Evolutionary conservation across 208 protist genomes (phyloP), one percentile per base, ranked within the genome.

Genomic region (Trypanosoma scelopori): DNA sequence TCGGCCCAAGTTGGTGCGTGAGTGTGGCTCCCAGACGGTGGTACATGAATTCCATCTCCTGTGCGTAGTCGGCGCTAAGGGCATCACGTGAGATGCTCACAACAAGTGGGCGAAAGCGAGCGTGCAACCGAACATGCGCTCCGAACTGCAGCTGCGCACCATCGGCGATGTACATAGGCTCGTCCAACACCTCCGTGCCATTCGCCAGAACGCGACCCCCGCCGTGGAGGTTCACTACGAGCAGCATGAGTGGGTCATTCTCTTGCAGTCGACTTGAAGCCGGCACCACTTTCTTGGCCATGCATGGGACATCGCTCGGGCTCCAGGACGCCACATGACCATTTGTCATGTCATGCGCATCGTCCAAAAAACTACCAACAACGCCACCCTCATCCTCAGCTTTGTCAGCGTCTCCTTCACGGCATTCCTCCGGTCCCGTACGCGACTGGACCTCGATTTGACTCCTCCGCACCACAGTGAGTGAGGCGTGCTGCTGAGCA

Each of bases 91-190:
- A 71, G 20, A 94, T 75, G 41, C 76, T 76, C n/a, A 94, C 85
- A 35, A 91, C 69, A 30, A 94, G 65, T 5, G 88, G 88, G 6
- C 88, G 84, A 63, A 83, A 94, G 20, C 60, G 81, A 11, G 92
- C 76, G 11, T 74, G 61, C 18, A 89, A 53, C 13, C 58, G 32
- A 23, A 81, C 69, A 18, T 71, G 57, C 23, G 46, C 61, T 35
- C 88, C 84, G 35, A 91, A 78, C 37, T 72, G 51, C n/a, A 91
- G 60, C 41, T 82, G 66, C 28, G 74, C 71, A 37, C 79, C 81
- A 48, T 93, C 78, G 11, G 43, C 39, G 11, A 81, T 56, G 52
- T 82, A 75, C 13, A 76, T 61, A 3, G 73, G 74, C 46, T 71
- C 63, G 35, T 81, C 81, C 6, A 61, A 41, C 39, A 92, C 48